A percentile compares a stretch with the other conserved stretches of the same genome.
Conservation (phyloP, 345 rosid species). For the Moricandia arvensis region DNA sequence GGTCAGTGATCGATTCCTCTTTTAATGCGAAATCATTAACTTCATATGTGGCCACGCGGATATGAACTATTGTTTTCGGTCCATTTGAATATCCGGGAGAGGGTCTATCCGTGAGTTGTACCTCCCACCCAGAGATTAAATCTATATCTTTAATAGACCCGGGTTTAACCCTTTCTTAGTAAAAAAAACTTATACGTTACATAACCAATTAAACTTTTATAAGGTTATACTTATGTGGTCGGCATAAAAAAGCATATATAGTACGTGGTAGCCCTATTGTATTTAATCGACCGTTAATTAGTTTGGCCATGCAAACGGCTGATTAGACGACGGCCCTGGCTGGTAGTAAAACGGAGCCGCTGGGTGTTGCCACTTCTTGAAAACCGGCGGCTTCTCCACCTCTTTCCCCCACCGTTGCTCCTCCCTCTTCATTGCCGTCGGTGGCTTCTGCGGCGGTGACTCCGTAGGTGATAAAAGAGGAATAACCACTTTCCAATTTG, state of each 20-base stretch:
- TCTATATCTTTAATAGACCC: no score
- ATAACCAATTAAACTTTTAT: not conserved
- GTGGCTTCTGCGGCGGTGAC: conserved; percentile 54
- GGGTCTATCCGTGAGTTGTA: no score
- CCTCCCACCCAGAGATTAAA: no score
- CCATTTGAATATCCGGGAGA: no score
- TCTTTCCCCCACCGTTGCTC: conserved; percentile 38
- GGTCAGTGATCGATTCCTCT: no score
- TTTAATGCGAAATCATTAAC: no score
- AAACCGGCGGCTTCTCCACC: conserved; percentile 44
- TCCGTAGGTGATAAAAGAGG: conserved; percentile 83
- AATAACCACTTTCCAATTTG: conserved; percentile 76
- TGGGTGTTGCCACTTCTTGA: conserved; percentile 93
- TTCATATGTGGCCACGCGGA: no score
- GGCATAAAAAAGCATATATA: not conserved
- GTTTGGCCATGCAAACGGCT: conserved; percentile 47
- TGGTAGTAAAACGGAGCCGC: conserved; percentile 80
- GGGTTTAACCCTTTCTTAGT: no score
- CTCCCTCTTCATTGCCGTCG: conserved; percentile 14
- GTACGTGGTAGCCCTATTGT: conserved; percentile 11
- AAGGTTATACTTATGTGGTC: not conserved
- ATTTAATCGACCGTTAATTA: conserved; percentile 11
- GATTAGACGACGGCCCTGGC: conserved; percentile 40
- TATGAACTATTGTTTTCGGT: no score
- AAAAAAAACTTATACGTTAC: no score